Evolutionary conservation across 306 rosid genomes (phyloP), one percentile per base, ranked within the genome.

Genomic region (Fragaria ananassa): DNA sequence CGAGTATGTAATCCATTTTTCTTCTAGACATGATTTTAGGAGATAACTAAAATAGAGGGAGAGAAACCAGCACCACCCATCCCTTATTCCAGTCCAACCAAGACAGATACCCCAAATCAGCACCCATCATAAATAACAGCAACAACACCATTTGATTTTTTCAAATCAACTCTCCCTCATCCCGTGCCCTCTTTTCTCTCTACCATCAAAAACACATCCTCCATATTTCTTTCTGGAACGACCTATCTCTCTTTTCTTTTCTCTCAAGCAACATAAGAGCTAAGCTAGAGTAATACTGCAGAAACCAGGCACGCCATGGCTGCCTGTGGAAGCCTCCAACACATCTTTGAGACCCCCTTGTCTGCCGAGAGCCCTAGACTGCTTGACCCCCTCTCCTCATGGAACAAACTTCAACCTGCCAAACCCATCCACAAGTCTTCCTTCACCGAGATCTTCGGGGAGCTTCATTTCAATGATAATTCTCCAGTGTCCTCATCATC

Each of bases 391-490:
- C 88, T 92, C 76, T 81, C 93, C 41, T 72, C 85, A 61, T 79
- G 89, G 89, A 90, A 83, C 83, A 89, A 84, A 75, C 89, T 88
- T 15, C 84, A 85, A 44, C 83, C 90, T 8, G 39, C 82, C 10
- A 83, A 79, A 15, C 63, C 93, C 58, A 65, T 61, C 34, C 81
- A 75, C 2, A 63, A 53, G 11, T 58, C 86, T 9, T 85, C 97
- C 45, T 88, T 85, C 63, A 89, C 91, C 7, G 98, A 90, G 87
- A 87, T 95, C 74, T 95, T 95, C 74, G 96, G 96, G 45, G 97
- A 90, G 65, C 96, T 92, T 50, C 88, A 92, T 85, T 92, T 89
- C 92, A 85, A 87, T 39, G 93, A 94, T 78, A 77, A 54, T 41
- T 61, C 84, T 6, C 61, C 35, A 79, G 64, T 70, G 81, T 29